Base-by-base conservation (phyloP, 1,139 yeast genomes). In the Dujonia santamariae region DNA sequence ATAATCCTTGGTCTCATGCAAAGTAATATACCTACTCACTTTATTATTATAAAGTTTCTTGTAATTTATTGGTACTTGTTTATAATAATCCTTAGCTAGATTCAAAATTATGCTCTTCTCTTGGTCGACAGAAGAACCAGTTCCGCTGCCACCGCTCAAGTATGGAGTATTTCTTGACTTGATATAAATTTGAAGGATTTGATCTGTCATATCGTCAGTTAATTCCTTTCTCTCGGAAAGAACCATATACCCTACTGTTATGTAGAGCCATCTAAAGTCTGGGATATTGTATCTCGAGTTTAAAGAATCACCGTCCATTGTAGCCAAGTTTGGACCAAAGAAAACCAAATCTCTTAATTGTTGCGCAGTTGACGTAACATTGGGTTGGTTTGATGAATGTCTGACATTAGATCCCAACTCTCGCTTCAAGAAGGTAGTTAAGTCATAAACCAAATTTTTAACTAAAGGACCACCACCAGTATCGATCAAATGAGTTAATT, bases 381-480 rank as follows among this genome's bases (percentile, higher is more conserved):
- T 37, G 13, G n/a, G n/a, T 39, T 39, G 30, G 21, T 7, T 12
- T 12, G 26, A 34, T 34, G 24, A 33, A 43, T 18, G 25, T 11
- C 7, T 14, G 25, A 11, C 12, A 14, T 7, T 22, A 7, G 25
- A 11, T 6, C 30, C 24, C 38, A 61, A 48, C 33, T 63, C 71
- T 17, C 49, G 39, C 40, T 57, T 60, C 26, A 67, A 50, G 38
- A 64, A 66, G n/a, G 62, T 51, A 15, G 67, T 49, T 35, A 66
- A 50, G 37, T 65, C 72, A 32, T 53, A 54, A 5, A 66, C 72
- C 19, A 63, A 47, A 4, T 53, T 47, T 43, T 66, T 67, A 31
- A 66, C 51, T 5, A 55, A 40, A 1, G 69, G 65, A 0, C 71
- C 70, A 9, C 70, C 68, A 3, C 58, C 61, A 18, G 54, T 43